A percentile compares a stretch with the other conserved stretches of the same genome.
Evolutionary conservation across 148 eudicot species (phyloP).

Genomic region (Chenopodium suecicum): DNA sequence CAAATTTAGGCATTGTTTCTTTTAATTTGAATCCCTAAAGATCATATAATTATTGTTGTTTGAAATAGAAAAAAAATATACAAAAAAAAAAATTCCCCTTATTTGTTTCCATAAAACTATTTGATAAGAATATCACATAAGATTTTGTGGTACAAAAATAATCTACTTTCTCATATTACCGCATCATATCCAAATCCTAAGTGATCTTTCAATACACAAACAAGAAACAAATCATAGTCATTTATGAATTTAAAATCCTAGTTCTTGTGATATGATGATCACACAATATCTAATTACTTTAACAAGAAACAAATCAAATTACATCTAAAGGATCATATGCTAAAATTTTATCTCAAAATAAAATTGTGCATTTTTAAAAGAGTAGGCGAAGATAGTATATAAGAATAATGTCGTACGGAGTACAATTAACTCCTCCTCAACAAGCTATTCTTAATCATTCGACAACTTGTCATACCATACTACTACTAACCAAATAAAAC

Average conservation of each 20-base stretch:
- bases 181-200: not conserved
- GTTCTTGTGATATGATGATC: not conserved
- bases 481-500: constrained; percentile 24
- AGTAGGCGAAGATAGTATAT: constrained; percentile 22
- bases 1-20: no score
- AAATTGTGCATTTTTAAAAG: not conserved
- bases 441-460: constrained; percentile 41
- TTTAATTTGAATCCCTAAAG: no score
- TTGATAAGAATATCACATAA: not conserved
- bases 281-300: not conserved
- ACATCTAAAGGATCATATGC: not conserved
- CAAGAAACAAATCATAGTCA: not conserved
- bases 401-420: constrained; percentile 12
- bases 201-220: not conserved
- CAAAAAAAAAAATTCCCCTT: no score
- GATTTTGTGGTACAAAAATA: not conserved
- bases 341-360: not conserved
- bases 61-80: no score
- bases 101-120: no score
- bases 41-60: no score
- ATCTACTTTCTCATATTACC: not conserved
- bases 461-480: constrained; percentile 34
- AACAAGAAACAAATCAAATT: constrained; percentile 1
- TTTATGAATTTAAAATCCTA: not conserved
- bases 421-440: constrained; percentile 21